Percentiles rank a stretch among this genome's conserved stretches.
Conservation (phyloP, 1,139 yeast species). For the Kodamaea arcana region DNA sequence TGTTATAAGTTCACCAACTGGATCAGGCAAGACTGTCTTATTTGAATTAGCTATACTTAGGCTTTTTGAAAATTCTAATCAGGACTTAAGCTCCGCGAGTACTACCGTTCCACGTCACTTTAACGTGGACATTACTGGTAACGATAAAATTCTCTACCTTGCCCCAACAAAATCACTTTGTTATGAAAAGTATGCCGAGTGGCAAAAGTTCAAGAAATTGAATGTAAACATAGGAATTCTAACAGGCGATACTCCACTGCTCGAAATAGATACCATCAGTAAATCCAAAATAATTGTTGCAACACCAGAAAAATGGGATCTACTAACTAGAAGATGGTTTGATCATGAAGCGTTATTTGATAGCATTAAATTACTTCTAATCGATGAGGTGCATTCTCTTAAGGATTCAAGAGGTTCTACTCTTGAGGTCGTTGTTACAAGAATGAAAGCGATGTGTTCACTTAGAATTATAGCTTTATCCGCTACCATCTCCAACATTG, state of each 20-base stretch:
- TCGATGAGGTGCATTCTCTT: constrained; percentile 51
- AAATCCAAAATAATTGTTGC: constrained; percentile 45
- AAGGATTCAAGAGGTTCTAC: constrained; percentile 48
- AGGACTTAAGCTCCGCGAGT: no score
- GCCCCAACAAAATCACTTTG: constrained; percentile 57
- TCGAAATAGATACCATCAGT: constrained; percentile 30
- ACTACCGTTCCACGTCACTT: no score
- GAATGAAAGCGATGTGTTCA: constrained; percentile 42
- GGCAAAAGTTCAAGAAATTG: constrained; percentile 37
- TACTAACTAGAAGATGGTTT: constrained; percentile 46
- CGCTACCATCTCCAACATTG: constrained; percentile 52
- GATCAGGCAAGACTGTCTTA: constrained; percentile 54
- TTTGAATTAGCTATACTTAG: constrained; percentile 51
- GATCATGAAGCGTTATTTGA: constrained; percentile 26
- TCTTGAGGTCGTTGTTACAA: constrained; percentile 48
- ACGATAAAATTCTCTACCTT: constrained; percentile 38
- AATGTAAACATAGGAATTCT: constrained; percentile 41
- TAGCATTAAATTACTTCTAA: constrained; percentile 33
- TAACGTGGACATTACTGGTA: constrained; percentile 15
- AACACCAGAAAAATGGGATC: constrained; percentile 60
- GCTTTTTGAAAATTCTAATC: constrained; percentile 19
- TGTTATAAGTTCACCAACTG: constrained; percentile 52
- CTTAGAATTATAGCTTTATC: constrained; percentile 50
- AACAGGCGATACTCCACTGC: constrained; percentile 37
- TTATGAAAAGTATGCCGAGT: constrained; percentile 37